Base-by-base conservation (phyloP, 441 rosid species). In the Arabidopsis lyrata region DNA sequence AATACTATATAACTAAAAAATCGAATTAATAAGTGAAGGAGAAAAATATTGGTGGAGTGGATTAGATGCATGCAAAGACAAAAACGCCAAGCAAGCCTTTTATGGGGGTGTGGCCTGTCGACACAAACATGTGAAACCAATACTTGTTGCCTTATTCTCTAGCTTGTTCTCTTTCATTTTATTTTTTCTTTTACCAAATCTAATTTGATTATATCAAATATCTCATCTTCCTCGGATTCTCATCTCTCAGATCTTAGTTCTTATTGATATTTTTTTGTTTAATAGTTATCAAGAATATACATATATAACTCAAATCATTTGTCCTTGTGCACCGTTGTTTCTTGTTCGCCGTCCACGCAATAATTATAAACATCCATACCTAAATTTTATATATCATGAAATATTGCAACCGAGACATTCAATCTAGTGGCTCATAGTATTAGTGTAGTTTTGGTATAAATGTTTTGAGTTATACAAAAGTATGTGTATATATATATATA, bases 71-170 rank as follows among this genome's bases (percentile, higher is more conserved):
- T 68, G 8, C 52, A 24, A 76, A 31, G 70, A 69, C 75, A 70
- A 63, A 76, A 47, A 70, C 22, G 38, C 54, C 36, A 76, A 69
- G 74, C 57, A 75, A 61, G 50, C 8, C 60, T 66, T 65, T 65
- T 27, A 45, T 35, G 66, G 73, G 47, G 42, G 67, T 66, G 73
- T 60, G 74, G 69, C 69, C 27, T 69, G 61, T 76, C 75, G 71
- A 69, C 79, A 76, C 75, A 47, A 55, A 69, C 75, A 76, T 70
- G 79, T 76, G 79, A 70, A 76, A 56, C 66, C 75, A 47, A 76
- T 55, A 68, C 66, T 62, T 5, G 27, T 61, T 68, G 59, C 78
- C 74, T 63, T 70, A 63, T 63, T 76, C 69, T 68, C 70, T 68
- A 31, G 16, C 63, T 61, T 75, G 31, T 63, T 63, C 66, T 34